A percentile compares a stretch with the other conserved stretches of the same genome.
phyloP scores from a whole-genome alignment of 2,329 filamentous ascomycete species.

The Claviceps africana region DNA sequence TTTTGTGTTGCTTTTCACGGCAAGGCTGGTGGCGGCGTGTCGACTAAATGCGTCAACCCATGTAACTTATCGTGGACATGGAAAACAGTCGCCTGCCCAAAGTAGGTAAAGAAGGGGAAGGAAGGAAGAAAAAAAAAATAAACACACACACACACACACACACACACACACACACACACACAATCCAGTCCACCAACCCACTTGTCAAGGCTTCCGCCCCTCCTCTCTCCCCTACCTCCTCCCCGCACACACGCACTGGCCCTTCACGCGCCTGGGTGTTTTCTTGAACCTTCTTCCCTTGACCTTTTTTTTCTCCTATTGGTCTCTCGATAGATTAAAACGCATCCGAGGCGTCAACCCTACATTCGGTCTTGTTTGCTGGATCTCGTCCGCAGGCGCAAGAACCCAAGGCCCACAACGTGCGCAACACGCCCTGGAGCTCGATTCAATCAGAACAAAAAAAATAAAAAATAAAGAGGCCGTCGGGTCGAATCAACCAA shows the following conservation, averaged over 20 bases:
- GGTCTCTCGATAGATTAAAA: neutral
- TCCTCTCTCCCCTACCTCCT: neutral
- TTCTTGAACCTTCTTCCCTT: conserved; percentile 2
- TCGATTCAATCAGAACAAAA: neutral
- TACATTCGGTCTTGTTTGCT: neutral
- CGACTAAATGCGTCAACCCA: neutral
- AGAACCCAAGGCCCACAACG: neutral
- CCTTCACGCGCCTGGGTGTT: conserved; percentile 5
- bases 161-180: too few species aligned
- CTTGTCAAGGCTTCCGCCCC: conserved; percentile 4
- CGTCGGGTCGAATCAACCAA: conserved; percentile 1
- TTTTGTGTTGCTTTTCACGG: neutral
- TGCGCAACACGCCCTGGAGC: conserved; percentile 1
- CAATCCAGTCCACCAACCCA: conserved; percentile 5
- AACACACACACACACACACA: too few species aligned
- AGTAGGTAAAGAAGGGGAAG: neutral
- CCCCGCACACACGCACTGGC: conserved; percentile 8
- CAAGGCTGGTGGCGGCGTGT: neutral
- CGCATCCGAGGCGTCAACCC: neutral
- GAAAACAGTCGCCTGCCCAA: neutral
- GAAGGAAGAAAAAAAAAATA: neutral
- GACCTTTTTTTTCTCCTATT: neutral
- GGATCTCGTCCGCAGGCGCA: neutral
- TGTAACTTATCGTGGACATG: neutral
- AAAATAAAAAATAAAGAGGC: neutral